phyloP scores from a whole-genome alignment of 805 yeast species.

The Cyberlindnera misumaiensis region DNA sequence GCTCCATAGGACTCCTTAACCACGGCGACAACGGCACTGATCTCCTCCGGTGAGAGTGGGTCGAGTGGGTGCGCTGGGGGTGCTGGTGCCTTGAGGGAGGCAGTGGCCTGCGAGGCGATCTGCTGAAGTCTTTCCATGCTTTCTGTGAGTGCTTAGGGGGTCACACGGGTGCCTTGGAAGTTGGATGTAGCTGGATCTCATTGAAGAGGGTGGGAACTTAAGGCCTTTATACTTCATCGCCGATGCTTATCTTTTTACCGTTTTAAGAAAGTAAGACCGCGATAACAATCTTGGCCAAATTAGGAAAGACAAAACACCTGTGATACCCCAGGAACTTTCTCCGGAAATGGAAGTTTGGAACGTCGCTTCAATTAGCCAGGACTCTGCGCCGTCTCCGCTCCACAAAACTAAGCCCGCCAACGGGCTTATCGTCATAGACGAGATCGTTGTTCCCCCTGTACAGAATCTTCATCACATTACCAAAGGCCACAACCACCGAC shows the following conservation, averaged over 20 bases:
- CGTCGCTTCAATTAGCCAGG: too few relatives aligned
- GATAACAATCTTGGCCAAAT: too few relatives aligned
- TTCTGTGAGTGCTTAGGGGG: not conserved
- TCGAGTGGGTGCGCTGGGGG: slow-evolving; percentile 62
- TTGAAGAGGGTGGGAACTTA: too few relatives aligned
- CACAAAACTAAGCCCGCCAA: slow-evolving; percentile 44
- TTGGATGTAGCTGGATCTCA: not conserved
- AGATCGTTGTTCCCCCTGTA: slow-evolving; percentile 73
- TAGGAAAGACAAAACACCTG: too few relatives aligned
- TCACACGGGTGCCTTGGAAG: not conserved
- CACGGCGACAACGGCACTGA: slow-evolving; percentile 47
- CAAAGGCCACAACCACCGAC: slow-evolving; percentile 68
- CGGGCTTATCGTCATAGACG: slow-evolving; percentile 49
- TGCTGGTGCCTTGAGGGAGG: slow-evolving; percentile 46
- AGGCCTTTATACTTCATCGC: too few relatives aligned
- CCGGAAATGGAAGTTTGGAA: not conserved
- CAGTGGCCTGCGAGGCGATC: slow-evolving; percentile 54
- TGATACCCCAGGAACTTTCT: not conserved
- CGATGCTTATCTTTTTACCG: not conserved
- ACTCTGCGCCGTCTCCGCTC: slow-evolving; percentile 38
- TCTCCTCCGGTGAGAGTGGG: slow-evolving; percentile 61
- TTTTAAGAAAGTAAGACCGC: not conserved
- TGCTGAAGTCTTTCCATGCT: slow-evolving; percentile 61
- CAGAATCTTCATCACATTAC: slow-evolving; percentile 62
- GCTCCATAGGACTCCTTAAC: slow-evolving; percentile 42